Conservation (phyloP, 176 grass and related monocot genomes). For the Panicum miliaceum region DNA sequence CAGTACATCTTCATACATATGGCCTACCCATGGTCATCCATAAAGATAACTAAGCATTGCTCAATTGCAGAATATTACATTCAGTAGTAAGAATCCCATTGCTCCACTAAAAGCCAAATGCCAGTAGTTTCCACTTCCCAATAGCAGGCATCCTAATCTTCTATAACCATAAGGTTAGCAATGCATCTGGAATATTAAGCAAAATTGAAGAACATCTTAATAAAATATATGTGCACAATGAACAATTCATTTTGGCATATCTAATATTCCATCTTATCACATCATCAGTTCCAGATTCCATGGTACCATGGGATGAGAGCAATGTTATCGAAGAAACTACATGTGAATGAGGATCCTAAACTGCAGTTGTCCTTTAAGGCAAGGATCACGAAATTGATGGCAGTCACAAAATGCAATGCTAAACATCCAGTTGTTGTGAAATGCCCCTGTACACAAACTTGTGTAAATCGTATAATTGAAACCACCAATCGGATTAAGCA, state of each 20-base stretch:
- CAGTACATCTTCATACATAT: neutral
- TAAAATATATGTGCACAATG: neutral
- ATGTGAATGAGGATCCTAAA: neutral
- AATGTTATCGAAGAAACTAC: neutral
- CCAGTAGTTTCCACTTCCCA: neutral
- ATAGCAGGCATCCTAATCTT: slow-evolving; percentile 1
- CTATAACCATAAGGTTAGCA: neutral
- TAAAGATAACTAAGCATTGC: neutral
- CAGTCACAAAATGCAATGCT: slow-evolving; percentile 6
- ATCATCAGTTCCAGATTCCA: slow-evolving; percentile 12
- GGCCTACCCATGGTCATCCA: neutral
- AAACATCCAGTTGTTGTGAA: neutral
- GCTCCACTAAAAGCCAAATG: neutral
- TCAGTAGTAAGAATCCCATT: neutral
- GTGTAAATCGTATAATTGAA: neutral
- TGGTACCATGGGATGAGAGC: neutral
- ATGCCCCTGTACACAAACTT: neutral
- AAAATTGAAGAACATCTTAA: neutral
- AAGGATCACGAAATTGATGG: neutral
- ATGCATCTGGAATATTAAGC: neutral
- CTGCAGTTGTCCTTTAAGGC: neutral
- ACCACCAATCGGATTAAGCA: neutral
- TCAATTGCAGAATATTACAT: neutral
- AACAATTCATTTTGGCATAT: neutral
- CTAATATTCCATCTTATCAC: neutral